These are phyloP conservation scores for Collybiopsis confluens DNA, from an alignment of 768 basidiomycete genomes.

Conservation along the genomic window DNA sequence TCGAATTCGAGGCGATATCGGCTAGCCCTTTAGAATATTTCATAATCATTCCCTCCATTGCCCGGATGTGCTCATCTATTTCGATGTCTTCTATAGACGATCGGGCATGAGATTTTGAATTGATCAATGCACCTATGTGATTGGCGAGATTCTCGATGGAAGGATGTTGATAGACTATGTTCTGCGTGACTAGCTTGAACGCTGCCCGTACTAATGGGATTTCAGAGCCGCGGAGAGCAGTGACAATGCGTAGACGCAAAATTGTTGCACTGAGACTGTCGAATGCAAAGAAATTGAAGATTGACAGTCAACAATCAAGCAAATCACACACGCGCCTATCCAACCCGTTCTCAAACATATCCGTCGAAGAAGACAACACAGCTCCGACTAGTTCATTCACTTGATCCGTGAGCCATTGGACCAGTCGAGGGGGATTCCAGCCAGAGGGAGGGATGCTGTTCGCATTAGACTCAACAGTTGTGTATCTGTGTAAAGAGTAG, in stretches of 20 bases:
- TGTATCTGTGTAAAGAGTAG: not conserved
- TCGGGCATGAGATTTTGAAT: not conserved
- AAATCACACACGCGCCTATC: constrained; percentile 16
- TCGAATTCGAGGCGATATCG: not conserved
- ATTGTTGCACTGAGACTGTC: constrained; percentile 19
- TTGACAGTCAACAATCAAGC: not conserved
- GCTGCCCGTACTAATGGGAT: constrained; percentile 12
- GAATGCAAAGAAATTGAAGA: constrained; percentile 13
- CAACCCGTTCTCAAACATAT: constrained; percentile 27
- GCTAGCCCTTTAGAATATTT: constrained; percentile 26
- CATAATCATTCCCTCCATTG: constrained; percentile 34
- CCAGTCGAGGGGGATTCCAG: constrained; percentile 12
- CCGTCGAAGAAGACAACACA: constrained; percentile 10
- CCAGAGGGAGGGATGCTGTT: constrained; percentile 17
- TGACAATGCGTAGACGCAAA: constrained; percentile 31
- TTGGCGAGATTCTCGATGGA: constrained; percentile 20
- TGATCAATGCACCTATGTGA: constrained; percentile 14
- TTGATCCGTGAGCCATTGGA: constrained; percentile 19
- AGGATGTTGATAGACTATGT: constrained; percentile 23
- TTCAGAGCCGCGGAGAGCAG: constrained; percentile 22
- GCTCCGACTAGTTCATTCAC: constrained; percentile 19
- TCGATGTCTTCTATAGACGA: constrained; percentile 6
- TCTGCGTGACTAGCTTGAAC: constrained; percentile 13
- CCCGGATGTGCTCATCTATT: constrained; percentile 10
- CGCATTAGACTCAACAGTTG: constrained; percentile 22